These are phyloP conservation scores for Trichocladium antarcticum DNA, from an alignment of 495 filamentous ascomycete genomes.

Conservation along the genomic window DNA sequence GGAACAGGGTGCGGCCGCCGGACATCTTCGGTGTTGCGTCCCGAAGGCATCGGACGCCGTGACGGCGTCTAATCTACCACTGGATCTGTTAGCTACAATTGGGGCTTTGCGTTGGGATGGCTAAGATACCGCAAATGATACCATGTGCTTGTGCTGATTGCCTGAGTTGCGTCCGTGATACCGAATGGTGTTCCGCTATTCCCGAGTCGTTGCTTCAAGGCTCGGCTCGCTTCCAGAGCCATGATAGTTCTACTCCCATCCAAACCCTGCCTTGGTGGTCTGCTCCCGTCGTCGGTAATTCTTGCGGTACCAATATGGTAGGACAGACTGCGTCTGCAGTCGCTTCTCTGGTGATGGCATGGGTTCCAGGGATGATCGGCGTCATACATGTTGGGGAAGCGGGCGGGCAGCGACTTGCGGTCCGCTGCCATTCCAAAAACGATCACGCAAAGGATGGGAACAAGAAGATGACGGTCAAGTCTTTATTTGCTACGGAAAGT, in stretches of 20 bases:
- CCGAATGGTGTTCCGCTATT: background rate
- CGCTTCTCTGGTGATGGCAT: too few relatives aligned
- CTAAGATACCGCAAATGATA: background rate
- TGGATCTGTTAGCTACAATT: background rate
- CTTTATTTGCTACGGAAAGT: background rate
- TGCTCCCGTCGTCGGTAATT: too few relatives aligned
- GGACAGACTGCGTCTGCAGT: too few relatives aligned
- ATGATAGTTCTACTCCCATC: background rate
- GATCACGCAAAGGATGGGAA: background rate
- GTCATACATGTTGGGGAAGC: background rate
- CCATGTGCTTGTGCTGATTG: background rate
- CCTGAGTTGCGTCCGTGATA: background rate
- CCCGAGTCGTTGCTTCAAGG: background rate
- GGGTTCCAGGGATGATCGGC: background rate
- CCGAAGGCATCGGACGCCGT: background rate
- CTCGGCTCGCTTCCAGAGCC: background rate
- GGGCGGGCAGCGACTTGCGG: background rate
- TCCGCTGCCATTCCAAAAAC: background rate
- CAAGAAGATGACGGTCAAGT: background rate
- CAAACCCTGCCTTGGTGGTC: too few relatives aligned
- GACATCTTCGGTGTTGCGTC: background rate
- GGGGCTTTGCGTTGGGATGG: too few relatives aligned
- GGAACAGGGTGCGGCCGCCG: too few relatives aligned
- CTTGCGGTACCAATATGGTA: too few relatives aligned
- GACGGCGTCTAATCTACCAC: background rate